phyloP scores from a whole-genome alignment of 2,329 filamentous ascomycete species.

The Phyllosticta citribraziliensis region DNA sequence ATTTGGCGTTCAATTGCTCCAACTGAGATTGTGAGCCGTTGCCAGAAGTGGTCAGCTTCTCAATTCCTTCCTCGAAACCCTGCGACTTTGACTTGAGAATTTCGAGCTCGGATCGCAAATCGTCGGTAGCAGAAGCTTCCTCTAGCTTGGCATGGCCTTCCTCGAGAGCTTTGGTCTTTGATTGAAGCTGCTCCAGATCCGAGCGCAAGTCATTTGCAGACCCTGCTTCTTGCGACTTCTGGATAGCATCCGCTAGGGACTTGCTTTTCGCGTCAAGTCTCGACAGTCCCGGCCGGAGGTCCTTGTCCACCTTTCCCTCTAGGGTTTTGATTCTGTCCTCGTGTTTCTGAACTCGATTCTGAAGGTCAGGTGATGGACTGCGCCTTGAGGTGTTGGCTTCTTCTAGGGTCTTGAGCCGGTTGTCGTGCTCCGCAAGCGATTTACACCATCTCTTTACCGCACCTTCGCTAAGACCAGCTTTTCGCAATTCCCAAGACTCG shows the following conservation, averaged over 20 bases:
- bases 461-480: background rate
- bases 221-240: background rate
- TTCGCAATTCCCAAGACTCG: background rate
- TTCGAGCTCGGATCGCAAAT: background rate
- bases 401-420: background rate
- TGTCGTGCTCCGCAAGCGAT: background rate
- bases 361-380: background rate
- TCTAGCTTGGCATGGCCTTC: background rate
- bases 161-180: background rate
- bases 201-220: background rate
- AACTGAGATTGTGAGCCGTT: background rate
- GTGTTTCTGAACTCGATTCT: background rate
- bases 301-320: background rate
- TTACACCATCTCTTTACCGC: background rate
- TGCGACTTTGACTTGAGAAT: background rate
- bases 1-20: background rate
- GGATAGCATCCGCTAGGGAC: background rate
- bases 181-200: background rate
- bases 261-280: background rate
- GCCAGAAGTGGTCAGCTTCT: background rate
- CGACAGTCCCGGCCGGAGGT: background rate
- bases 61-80: background rate
- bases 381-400: background rate
- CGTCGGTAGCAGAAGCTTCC: background rate
- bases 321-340: background rate